These are phyloP conservation scores for Rutstroemia sp. DNA, from an alignment of 2,329 filamentous ascomycete genomes.

Conservation along the genomic window DNA sequence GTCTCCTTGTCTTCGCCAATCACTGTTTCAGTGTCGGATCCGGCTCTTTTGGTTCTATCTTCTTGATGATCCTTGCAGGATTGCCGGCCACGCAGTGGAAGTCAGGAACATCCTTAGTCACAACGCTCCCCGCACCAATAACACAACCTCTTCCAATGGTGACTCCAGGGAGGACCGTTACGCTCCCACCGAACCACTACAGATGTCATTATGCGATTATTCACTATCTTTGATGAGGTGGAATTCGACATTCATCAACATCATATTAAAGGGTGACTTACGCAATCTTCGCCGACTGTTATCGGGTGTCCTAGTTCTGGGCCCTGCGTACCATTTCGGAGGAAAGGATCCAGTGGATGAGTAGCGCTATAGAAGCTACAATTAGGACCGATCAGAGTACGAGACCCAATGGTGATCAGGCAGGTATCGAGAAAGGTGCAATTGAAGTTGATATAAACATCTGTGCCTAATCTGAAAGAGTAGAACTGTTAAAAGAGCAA, in stretches of 20 bases:
- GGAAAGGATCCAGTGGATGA: slow-evolving; percentile 67
- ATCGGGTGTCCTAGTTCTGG: slow-evolving; percentile 71
- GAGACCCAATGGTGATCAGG: slow-evolving; percentile 63
- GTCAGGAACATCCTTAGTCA: slow-evolving; percentile 67
- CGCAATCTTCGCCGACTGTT: slow-evolving; percentile 67
- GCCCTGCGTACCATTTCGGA: slow-evolving; percentile 67
- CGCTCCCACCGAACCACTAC: slow-evolving; percentile 64
- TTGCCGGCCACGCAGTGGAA: slow-evolving; percentile 60
- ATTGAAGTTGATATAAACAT: slow-evolving; percentile 71
- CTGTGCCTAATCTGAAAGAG: slow-evolving; percentile 48
- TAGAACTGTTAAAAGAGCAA: slow-evolving; percentile 4
- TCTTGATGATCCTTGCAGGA: slow-evolving; percentile 51
- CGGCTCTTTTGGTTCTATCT: slow-evolving; percentile 30
- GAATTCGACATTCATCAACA: too few species aligned
- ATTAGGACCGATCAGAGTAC: slow-evolving; percentile 73
- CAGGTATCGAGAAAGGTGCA: slow-evolving; percentile 73
- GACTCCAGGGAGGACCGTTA: slow-evolving; percentile 65
- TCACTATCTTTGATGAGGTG: too few species aligned
- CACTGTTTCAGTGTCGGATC: slow-evolving; percentile 17
- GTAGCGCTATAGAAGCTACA: slow-evolving; percentile 67
- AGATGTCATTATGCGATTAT: not conserved
- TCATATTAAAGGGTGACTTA: not conserved
- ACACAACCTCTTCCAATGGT: slow-evolving; percentile 68
- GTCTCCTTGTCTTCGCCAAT: not conserved
- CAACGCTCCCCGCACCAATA: slow-evolving; percentile 74